These are phyloP conservation scores for Leucosporidium yakuticum DNA, from an alignment of 768 basidiomycete species.

Conservation along the genomic window DNA sequence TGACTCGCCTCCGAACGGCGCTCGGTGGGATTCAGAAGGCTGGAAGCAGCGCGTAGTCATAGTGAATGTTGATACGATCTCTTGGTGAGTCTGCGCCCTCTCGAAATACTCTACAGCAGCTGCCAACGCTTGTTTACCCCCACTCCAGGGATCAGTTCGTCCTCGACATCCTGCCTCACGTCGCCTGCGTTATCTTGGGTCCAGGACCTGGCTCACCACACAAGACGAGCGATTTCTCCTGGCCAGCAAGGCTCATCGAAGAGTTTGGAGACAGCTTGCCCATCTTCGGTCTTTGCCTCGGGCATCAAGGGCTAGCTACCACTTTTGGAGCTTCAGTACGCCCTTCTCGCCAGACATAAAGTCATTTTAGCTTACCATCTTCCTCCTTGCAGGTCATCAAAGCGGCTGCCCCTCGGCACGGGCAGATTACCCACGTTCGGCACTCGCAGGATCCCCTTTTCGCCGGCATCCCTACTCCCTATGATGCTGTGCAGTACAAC, in stretches of 20 bases:
- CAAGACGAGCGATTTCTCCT: slow-evolving; percentile 26
- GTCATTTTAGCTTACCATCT: neutral
- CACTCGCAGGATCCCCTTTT: slow-evolving; percentile 14
- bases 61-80: slow-evolving; percentile 25
- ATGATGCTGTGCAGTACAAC: slow-evolving; percentile 32
- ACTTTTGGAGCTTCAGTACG: slow-evolving; percentile 25
- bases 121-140: too few species aligned
- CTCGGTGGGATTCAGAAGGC: slow-evolving; percentile 24
- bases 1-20: neutral
- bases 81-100: slow-evolving; percentile 18
- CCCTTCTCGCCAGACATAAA: too few species aligned
- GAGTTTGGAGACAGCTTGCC: slow-evolving; percentile 19
- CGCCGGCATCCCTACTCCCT: slow-evolving; percentile 9
- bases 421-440: slow-evolving; percentile 20
- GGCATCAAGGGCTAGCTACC: slow-evolving; percentile 33
- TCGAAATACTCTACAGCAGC: neutral
- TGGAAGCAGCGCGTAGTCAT: slow-evolving; percentile 24
- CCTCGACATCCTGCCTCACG: slow-evolving; percentile 15
- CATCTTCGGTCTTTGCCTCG: slow-evolving; percentile 33
- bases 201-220: slow-evolving; percentile 33
- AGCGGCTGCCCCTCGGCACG: slow-evolving; percentile 19
- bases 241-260: slow-evolving; percentile 20
- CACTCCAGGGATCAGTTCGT: slow-evolving; percentile 25
- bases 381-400: slow-evolving; percentile 8
- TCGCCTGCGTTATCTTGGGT: slow-evolving; percentile 30